phyloP scores from a whole-genome alignment of 306 rosid species.

The Gillenia trifoliata region DNA sequence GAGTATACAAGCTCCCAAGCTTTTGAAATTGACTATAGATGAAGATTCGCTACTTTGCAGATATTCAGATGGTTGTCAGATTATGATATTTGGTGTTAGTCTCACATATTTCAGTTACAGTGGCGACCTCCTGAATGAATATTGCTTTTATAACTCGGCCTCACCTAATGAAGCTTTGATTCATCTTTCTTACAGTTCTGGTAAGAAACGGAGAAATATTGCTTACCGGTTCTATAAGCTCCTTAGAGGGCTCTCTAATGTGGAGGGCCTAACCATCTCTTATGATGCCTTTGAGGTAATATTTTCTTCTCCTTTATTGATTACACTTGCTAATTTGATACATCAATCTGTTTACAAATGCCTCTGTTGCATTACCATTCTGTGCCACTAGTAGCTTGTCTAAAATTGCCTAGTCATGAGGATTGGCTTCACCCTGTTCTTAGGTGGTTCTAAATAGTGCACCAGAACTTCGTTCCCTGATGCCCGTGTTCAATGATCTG shows the following conservation, averaged over 20 bases:
- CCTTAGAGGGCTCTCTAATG: background rate
- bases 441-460: background rate
- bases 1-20: background rate
- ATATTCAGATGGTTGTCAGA: background rate
- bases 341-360: background rate
- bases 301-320: background rate
- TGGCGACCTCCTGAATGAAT: background rate
- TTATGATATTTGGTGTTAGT: background rate
- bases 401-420: background rate
- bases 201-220: background rate
- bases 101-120: background rate
- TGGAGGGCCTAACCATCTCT: background rate
- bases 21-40: background rate
- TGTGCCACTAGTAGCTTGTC: background rate
- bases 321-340: background rate
- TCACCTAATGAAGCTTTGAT: background rate
- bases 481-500: background rate
- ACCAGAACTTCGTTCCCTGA: background rate
- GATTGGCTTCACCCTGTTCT: background rate
- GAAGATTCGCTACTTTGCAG: background rate
- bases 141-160: background rate
- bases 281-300: background rate
- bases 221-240: constrained; percentile 2
- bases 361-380: background rate
- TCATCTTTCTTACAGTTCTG: background rate